Conservation (phyloP, 192 early-diverging fungal genomes). For the Coemansia sp. region DNA sequence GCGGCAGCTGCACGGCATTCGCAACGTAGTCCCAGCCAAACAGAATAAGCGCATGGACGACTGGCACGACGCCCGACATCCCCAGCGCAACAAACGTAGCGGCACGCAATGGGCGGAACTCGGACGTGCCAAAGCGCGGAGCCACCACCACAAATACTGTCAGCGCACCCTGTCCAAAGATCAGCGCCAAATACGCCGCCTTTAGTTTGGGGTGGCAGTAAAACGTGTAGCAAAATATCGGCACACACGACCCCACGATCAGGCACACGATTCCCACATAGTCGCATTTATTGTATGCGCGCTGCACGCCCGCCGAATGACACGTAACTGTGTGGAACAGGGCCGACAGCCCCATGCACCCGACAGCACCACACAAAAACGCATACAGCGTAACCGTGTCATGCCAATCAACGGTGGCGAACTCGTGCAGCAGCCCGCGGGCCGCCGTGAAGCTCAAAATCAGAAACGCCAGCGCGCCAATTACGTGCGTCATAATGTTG, state of each 20-base stretch:
- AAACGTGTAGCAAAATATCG: constrained; percentile 56
- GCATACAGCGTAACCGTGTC: constrained; percentile 71
- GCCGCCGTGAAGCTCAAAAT: constrained; percentile 53
- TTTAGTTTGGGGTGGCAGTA: constrained; percentile 59
- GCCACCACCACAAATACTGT: constrained; percentile 63
- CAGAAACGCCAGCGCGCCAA: constrained; percentile 64
- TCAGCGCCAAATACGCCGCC: constrained; percentile 58
- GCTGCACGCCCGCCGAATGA: constrained; percentile 69
- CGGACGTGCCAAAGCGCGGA: constrained; percentile 65
- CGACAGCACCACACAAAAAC: constrained; percentile 72
- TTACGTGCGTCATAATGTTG: constrained; percentile 86
- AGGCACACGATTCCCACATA: constrained; percentile 87
- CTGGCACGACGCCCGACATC: constrained; percentile 68
- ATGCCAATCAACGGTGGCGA: constrained; percentile 55
- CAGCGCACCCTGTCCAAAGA: constrained; percentile 60
- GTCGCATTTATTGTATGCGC: constrained; percentile 83
- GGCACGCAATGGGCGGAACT: constrained; percentile 77
- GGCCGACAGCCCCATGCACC: constrained; percentile 76
- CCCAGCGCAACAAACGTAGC: constrained; percentile 79
- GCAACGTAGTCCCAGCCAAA: constrained; percentile 64
- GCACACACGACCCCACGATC: constrained; percentile 61
- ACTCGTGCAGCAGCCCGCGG: constrained; percentile 41
- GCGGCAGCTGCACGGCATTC: constrained; percentile 60
- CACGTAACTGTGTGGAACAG: constrained; percentile 80
- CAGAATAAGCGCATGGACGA: constrained; percentile 59